Base-by-base conservation (phyloP, 768 basidiomycete genomes). In the Strobilomyces dryophilus region DNA sequence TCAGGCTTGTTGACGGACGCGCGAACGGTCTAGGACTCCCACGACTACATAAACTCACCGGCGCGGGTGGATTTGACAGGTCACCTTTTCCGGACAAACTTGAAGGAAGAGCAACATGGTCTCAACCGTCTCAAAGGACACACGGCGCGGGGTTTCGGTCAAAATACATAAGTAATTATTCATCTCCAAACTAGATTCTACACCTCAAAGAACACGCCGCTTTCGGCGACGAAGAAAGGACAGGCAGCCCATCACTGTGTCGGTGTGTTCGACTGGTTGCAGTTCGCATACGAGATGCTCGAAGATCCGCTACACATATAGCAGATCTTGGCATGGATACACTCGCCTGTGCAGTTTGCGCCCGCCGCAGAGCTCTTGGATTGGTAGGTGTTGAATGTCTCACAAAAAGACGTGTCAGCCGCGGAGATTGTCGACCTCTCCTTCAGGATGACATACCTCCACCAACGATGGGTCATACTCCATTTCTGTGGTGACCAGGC, bases 291-390 rank as follows among this genome's bases (percentile, higher is more conserved):
- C 29, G 79, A 81, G 49, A 89, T 71, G 27, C 75, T 71, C 4
- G 77, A 78, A 26, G 85, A 87, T 7, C 83, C 86, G 58, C 85
- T 86, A 36, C 87, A 76, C 37, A 88, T 83, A 60, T 87, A 87
- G 63, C 84, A 89, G 36, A 87, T 81, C 67, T 79, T 88, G 31
- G 85, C 83, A 0, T 65, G 47, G 20, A 76, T 61, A 61, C 87
- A 89, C 20, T 76, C 73, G 1, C 75, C 80, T 0, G 75, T 79
- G 66, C 87, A 89, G 27, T 79, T 58, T 17, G 58, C 51, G n/a
- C 79, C 75, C 34, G 61, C 67, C 7, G 78, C 71, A 10, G 84
- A 85, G 54, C 74, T 74, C 66, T 89, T 89, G n/a, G 85, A 85
- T 66, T 89, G 87, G 59, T 83, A 74, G 0, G 74, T 79, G 56